These are phyloP conservation scores for Solanum hybrid DNA, from an alignment of 305 asterid genomes.

Conservation along the genomic window DNA sequence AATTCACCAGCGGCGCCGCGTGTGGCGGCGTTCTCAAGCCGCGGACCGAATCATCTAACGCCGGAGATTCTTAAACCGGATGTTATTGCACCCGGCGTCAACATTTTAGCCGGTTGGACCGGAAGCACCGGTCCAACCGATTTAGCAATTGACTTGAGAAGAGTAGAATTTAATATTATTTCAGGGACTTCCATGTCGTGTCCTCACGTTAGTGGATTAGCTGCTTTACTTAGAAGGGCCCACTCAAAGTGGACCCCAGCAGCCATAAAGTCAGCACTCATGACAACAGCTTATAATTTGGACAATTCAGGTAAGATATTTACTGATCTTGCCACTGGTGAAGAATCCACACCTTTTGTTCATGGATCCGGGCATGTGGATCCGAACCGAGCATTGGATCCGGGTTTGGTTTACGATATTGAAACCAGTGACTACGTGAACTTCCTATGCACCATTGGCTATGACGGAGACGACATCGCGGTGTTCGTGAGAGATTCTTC, in stretches of 20 bases:
- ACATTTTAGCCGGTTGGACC: constrained; percentile 91
- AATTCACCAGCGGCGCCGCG: constrained; percentile 67
- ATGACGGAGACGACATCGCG: constrained; percentile 28
- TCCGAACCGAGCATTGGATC: constrained; percentile 66
- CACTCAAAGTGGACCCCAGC: constrained; percentile 68
- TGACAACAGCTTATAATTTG: constrained; percentile 71
- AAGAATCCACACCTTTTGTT: constrained; percentile 42
- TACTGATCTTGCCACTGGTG: constrained; percentile 68
- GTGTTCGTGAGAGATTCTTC: constrained; percentile 33
- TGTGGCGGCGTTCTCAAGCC: constrained; percentile 84
- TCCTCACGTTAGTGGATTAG: constrained; percentile 88
- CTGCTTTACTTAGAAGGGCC: constrained; percentile 65
- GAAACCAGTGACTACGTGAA: constrained; percentile 40
- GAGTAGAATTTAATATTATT: constrained; percentile 68
- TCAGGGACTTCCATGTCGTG: constrained; percentile 95
- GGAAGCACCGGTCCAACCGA: constrained; percentile 54
- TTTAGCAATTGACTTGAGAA: constrained; percentile 51
- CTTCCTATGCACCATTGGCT: constrained; percentile 69
- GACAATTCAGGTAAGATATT: constrained; percentile 50
- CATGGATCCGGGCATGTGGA: constrained; percentile 90
- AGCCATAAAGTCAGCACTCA: constrained; percentile 72
- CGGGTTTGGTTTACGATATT: constrained; percentile 74
- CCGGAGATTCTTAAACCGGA: constrained; percentile 85
- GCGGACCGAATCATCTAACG: constrained; percentile 77
- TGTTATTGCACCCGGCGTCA: constrained; percentile 83